These are phyloP conservation scores for Ceratobasidium sp. DNA, from an alignment of 1,284 basidiomycete genomes.

Conservation along the genomic window DNA sequence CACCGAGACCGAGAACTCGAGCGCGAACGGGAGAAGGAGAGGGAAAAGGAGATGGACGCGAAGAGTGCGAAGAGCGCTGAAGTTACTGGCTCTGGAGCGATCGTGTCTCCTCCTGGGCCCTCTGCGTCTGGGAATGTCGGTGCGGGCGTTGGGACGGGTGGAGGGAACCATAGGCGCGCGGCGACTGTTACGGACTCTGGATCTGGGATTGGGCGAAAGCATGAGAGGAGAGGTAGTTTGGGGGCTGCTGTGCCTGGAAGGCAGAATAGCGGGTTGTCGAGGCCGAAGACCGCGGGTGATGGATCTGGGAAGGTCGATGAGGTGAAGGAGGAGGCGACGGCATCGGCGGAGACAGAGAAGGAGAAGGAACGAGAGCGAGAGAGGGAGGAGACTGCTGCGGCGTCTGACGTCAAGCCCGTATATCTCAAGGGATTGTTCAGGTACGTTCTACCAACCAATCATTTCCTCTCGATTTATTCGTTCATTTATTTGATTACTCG, in stretches of 20 bases:
- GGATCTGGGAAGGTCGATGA: slow-evolving; percentile 61
- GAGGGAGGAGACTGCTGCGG: slow-evolving; percentile 56
- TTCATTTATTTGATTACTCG: neutral
- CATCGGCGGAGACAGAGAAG: slow-evolving; percentile 55
- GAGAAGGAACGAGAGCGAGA: slow-evolving; percentile 53
- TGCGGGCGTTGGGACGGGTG: slow-evolving; percentile 31
- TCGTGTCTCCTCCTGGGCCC: slow-evolving; percentile 56
- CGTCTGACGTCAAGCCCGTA: slow-evolving; percentile 83
- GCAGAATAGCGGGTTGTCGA: slow-evolving; percentile 65
- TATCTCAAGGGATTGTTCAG: slow-evolving; percentile 92
- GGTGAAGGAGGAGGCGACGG: slow-evolving; percentile 59
- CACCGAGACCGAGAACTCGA: slow-evolving; percentile 1
- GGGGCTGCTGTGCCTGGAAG: slow-evolving; percentile 64
- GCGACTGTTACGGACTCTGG: slow-evolving; percentile 80
- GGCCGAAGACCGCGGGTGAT: slow-evolving; percentile 59
- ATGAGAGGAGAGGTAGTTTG: slow-evolving; percentile 84
- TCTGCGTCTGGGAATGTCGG: too few species aligned
- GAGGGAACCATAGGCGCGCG: slow-evolving; percentile 72
- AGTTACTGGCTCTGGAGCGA: slow-evolving; percentile 68
- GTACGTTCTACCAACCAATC: slow-evolving; percentile 59
- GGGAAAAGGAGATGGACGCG: slow-evolving; percentile 21
- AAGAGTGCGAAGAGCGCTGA: slow-evolving; percentile 45
- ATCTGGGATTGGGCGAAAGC: slow-evolving; percentile 59
- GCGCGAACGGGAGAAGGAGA: slow-evolving; percentile 23
- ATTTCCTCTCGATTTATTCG: neutral